Percentiles rank a stretch among this genome's conserved stretches.
phyloP scores from a whole-genome alignment of 139 green algal species.

The Volvox africanus region DNA sequence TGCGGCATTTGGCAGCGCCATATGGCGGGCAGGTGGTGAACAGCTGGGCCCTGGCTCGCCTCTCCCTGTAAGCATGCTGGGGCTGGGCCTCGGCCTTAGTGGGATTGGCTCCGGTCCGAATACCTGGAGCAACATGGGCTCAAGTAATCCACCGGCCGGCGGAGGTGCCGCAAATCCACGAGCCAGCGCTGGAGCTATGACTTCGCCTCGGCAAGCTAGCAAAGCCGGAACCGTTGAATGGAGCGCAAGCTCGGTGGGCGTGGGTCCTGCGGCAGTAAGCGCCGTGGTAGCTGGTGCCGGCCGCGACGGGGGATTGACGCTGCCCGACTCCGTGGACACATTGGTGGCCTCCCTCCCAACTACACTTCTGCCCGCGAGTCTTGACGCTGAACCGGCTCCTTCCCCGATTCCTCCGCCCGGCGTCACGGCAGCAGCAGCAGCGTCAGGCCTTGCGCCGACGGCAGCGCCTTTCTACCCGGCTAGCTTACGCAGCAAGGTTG shows the following conservation, averaged over 20 bases:
- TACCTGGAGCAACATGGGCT: slow-evolving; percentile 31
- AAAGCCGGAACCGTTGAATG: neutral
- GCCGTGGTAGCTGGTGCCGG: neutral
- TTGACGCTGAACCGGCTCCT: slow-evolving; percentile 14
- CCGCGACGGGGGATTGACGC: neutral
- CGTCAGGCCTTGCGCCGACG: slow-evolving; percentile 27
- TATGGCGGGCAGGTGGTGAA: slow-evolving; percentile 34
- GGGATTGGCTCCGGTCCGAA: slow-evolving; percentile 27
- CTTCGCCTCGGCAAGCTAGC: neutral
- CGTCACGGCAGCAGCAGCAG: neutral
- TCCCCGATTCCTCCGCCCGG: neutral
- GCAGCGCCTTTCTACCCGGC: slow-evolving; percentile 42
- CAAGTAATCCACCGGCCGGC: neutral
- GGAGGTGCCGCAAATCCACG: neutral
- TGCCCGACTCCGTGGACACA: slow-evolving; percentile 31
- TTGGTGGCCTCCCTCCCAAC: slow-evolving; percentile 34
- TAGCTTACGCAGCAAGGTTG: slow-evolving; percentile 19
- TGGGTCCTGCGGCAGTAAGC: neutral
- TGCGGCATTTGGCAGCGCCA: slow-evolving; percentile 27
- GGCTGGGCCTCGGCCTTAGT: slow-evolving; percentile 30
- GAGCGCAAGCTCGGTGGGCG: neutral
- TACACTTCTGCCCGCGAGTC: slow-evolving; percentile 26
- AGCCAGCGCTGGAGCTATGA: neutral
- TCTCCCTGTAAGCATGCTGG: slow-evolving; percentile 34
- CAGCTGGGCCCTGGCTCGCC: neutral